Evolutionary conservation across 768 basidiomycete genomes (phyloP).

Genomic region (Chlorophyllum brunneum): DNA sequence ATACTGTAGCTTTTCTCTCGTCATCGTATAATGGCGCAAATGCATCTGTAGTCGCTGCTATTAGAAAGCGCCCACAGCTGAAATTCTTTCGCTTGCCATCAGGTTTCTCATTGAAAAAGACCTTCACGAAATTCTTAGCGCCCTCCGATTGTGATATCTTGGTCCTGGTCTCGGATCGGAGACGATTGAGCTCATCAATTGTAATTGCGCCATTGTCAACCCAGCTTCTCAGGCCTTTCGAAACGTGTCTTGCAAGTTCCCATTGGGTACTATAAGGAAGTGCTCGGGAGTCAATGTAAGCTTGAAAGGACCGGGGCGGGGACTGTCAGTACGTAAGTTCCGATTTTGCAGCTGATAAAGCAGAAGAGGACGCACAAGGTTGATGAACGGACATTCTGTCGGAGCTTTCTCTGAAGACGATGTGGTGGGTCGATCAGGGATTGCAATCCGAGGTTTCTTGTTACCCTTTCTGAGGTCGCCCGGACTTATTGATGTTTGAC

Average conservation of each 20-base stretch:
- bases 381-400: neutral
- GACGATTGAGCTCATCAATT: slow-evolving; percentile 22
- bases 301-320: slow-evolving; percentile 18
- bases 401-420: neutral
- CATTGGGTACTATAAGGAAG: slow-evolving; percentile 48
- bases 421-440: neutral
- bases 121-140: neutral
- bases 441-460: neutral
- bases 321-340: slow-evolving; percentile 15
- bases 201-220: slow-evolving; percentile 28
- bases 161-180: neutral
- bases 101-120: neutral
- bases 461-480: neutral
- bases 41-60: too few species aligned
- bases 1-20: slow-evolving; percentile 23
- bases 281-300: slow-evolving; percentile 22
- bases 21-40: slow-evolving; percentile 15
- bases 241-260: slow-evolving; percentile 45
- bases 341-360: neutral
- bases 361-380: neutral
- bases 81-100: neutral
- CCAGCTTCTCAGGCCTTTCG: slow-evolving; percentile 21
- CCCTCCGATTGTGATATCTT: slow-evolving; percentile 1
- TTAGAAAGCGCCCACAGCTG: neutral
- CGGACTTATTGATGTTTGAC: neutral